Evolutionary conservation across 2,329 filamentous ascomycete species (phyloP).

Genomic region (Karstenula rhodostoma): DNA sequence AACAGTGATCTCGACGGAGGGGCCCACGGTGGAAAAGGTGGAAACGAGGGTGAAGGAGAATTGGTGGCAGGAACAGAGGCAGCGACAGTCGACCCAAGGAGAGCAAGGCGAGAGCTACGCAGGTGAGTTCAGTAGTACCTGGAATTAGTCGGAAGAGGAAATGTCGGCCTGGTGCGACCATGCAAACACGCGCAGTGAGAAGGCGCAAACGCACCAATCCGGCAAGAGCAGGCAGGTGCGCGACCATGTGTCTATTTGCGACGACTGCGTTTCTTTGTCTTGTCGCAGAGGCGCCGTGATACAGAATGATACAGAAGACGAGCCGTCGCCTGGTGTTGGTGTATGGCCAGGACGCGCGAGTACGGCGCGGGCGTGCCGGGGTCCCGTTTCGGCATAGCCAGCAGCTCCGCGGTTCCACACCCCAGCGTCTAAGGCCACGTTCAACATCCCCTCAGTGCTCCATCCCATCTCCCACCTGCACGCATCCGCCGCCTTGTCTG

Average conservation of each 20-base stretch:
- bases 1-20: background rate
- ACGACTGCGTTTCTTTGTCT: background rate
- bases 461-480: constrained; percentile 25
- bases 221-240: background rate
- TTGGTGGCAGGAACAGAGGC: background rate
- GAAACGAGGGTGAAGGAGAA: constrained; percentile 2
- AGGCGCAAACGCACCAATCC: constrained; percentile 11
- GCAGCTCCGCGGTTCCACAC: background rate
- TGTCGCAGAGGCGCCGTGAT: background rate
- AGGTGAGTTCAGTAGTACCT: background rate
- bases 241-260: background rate
- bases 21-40: background rate
- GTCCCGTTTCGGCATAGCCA: background rate
- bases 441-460: constrained; percentile 9
- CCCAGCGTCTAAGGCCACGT: constrained; percentile 17
- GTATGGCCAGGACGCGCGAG: background rate
- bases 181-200: constrained; percentile 15
- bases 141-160: background rate
- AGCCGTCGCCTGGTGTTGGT: background rate
- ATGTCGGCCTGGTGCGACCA: constrained; percentile 7
- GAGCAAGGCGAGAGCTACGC: background rate
- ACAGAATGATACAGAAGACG: background rate
- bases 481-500: constrained; percentile 2
- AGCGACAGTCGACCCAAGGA: background rate
- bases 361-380: background rate